Base-by-base conservation (phyloP, 495 filamentous ascomycete species). In the Patellaria atrata region DNA sequence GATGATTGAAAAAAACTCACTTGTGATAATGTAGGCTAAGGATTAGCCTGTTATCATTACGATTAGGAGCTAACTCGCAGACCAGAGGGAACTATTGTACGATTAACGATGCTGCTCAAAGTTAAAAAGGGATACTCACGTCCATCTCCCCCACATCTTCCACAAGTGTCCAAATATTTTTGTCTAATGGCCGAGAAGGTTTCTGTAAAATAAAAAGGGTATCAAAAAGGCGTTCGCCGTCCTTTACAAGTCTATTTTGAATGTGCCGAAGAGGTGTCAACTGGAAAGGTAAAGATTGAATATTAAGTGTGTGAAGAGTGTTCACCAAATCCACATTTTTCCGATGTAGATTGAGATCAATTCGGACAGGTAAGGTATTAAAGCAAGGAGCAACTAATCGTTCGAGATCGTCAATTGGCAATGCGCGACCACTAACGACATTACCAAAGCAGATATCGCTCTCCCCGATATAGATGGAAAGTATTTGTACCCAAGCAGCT, bases 361-460 rank as follows among this genome's bases (percentile, higher is more conserved):
- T 52, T 13, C 84, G 67, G n/a, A 83, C 56, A 1, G 86, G 83
- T 14, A 93, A 61, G 0, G 86, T 93, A 40, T 87, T 92, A 58
- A 93, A 89, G 50, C 82, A 83, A 1, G 86, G 86, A 1, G 79
- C 76, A 14, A 92, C 68, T 6, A 93, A 71, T 4, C 71, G 62
- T 9, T 82, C 69, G 18, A 87, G 63, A 3, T 65, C 63, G 15
- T 77, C 64, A 13, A 83, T 48, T 2, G 74, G 55, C 8, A 79
- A 45, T 0, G 71, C 74, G 22, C 82, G 70, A 1, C 82, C 83
- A 45, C 69, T 81, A 35, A 82, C 68, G 5, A 89, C 73, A 43
- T 73, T 84, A 0, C 82, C 82, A 36, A 91, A 89, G 55, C 79
- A 85, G n/a, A 91, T 44, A 42, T 89, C 81, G 0, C 49, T 38